Base-by-base conservation (phyloP, 2,329 filamentous ascomycete species). In the Claviceps arundinis region DNA sequence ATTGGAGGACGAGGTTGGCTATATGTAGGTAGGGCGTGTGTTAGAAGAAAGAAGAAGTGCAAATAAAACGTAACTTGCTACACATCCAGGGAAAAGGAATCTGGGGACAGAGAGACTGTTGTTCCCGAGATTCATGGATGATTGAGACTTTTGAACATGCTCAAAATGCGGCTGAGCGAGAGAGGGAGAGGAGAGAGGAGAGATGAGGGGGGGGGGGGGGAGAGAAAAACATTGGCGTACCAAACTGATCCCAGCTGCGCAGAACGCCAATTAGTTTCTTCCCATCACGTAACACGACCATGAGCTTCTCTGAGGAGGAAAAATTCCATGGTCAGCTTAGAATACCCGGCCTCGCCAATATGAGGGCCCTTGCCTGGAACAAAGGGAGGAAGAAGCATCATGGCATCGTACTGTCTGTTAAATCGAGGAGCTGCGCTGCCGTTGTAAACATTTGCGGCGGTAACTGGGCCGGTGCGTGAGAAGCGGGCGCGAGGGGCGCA, bases 371-470 rank as follows among this genome's bases (percentile, higher is more conserved):
- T 34, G 17, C 16, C 8, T 46, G 26, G n/a, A 30, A 30, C 7
- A 8, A n/a, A 6, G 3, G 8, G 24, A 46, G 24, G 1, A 34
- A 24, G 9, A 30, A 37, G 55, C 8, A 16, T 34, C 30, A 34
- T 34, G 30, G 19, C 24, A 14, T 44, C 87, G 74, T 81, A 97
- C 91, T 98, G 73, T 98, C 93, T 61, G 93, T 97, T 63, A 98
- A 77, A 67, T 98, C 93, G 54, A 98, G 75, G 54, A 98, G 75
- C 73, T 97, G 93, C 51, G 93, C 90, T 37, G 93, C 93, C 37
- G 93, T 98, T 17, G 93, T 95, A 72, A 98, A 98, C 85, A 97
- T 96, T 74, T 98, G 91, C 54, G 90, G 90, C 14, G 87, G 87
- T 41, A 91, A 73, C 69, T 88, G 85, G 57, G 75, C 70, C 47